These are phyloP conservation scores for Tylopilus felleus DNA, from an alignment of 768 basidiomycete genomes.

Conservation along the genomic window DNA sequence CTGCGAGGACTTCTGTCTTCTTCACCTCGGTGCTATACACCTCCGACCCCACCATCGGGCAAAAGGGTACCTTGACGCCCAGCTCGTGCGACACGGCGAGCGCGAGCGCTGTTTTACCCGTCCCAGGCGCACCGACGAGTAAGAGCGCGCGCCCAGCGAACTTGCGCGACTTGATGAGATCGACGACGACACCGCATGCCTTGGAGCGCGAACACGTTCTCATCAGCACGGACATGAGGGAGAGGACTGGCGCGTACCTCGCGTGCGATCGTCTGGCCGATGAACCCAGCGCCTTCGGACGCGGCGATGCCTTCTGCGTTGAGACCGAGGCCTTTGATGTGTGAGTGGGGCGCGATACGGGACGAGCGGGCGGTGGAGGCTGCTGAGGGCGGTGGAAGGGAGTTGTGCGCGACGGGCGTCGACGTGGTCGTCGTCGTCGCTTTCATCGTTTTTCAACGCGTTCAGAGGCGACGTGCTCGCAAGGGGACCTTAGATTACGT, in stretches of 20 bases:
- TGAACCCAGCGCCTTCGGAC: conserved; percentile 76
- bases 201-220: conserved; percentile 26
- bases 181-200: conserved; percentile 90
- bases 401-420: conserved; percentile 66
- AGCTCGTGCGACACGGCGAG: conserved; percentile 95
- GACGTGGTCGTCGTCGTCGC: conserved; percentile 46
- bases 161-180: conserved; percentile 85
- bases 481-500: too few species aligned
- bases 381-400: conserved; percentile 64
- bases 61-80: conserved; percentile 93
- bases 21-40: conserved; percentile 97
- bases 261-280: conserved; percentile 86
- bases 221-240: neutral
- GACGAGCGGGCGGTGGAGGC: conserved; percentile 22
- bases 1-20: conserved; percentile 97
- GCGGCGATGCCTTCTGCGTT: conserved; percentile 78
- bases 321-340: conserved; percentile 94
- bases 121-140: conserved; percentile 93
- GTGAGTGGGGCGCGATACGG: conserved; percentile 82
- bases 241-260: conserved; percentile 55
- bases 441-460: conserved; percentile 24
- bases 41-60: conserved; percentile 97
- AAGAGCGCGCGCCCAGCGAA: conserved; percentile 92
- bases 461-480: too few species aligned
- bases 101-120: conserved; percentile 96